Base-by-base conservation (phyloP, 208 protist species). In the Blastocrithidia nonstop region DNA sequence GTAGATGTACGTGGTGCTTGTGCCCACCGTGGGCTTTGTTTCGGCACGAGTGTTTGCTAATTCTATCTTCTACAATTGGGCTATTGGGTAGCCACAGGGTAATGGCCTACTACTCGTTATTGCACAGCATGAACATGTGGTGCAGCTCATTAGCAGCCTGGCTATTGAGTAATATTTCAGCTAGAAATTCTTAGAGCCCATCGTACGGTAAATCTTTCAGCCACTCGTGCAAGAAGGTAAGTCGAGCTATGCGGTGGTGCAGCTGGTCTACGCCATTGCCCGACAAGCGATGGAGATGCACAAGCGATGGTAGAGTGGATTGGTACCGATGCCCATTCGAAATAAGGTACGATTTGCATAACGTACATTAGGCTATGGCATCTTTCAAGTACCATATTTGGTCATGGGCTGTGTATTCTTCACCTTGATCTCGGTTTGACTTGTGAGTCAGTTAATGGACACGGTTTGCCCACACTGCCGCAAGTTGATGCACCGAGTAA, bases 1-100 rank as follows among this genome's bases (percentile, higher is more conserved):
- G 1, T 73, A 90, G 36, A 54, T 87, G 58, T 87, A 87, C 56
- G 71, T 90, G 6, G 73, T 90, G 32, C 45, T 90, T 28, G 81
- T 90, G 16, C 81, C 81, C 4, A 90, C 81, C 3, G 81, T 90
- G 15, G 81, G 81, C 41, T 87, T 87, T 63, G 78, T 68, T 20
- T 82, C 72, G 23, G 67, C 73, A 13, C 68, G 63, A 26, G 76
- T 70, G 11, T 90, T 90, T 48, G 76, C 76, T 9, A 81, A 84
- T 52, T 84, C 72, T 38, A 79, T 90, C 48, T 84, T 90, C 48
- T 85, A 82, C 29, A 58, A 90, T 52, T 90, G 81, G 81, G 65
- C 53, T 6, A 82, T 90, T 39, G 81, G 81, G 3, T 71, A 82
- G 44, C 70, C 70, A 2, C 31, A 57, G 6, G 81, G 75, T 7